A percentile compares a stretch with the other conserved stretches of the same genome.
phyloP scores from a whole-genome alignment of 371 early-diverging fungal species.

The Circinella umbellata region DNA sequence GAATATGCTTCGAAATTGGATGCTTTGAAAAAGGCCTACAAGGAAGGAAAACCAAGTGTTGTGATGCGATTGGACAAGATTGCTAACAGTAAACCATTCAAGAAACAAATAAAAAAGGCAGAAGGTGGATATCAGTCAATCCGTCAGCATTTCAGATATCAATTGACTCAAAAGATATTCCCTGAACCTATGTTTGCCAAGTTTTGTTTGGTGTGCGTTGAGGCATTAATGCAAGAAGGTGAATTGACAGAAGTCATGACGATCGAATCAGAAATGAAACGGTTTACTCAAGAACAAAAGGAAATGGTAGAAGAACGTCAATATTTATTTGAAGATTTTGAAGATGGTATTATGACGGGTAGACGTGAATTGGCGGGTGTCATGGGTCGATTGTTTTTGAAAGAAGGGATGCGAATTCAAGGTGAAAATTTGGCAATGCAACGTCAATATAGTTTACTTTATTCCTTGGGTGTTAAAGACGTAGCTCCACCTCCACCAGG shows the following conservation, averaged over 20 bases:
- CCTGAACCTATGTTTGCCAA: conserved; percentile 25
- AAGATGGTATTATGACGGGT: conserved; percentile 70
- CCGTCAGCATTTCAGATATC: conserved; percentile 23
- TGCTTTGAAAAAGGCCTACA: conserved; percentile 13
- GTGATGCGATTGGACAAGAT: conserved; percentile 61
- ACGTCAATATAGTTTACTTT: conserved; percentile 66
- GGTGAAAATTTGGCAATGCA: conserved; percentile 71
- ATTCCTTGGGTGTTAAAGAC: conserved; percentile 45
- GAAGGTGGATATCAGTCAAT: conserved; percentile 31
- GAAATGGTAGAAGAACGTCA: conserved; percentile 60
- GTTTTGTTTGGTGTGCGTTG: conserved; percentile 49
- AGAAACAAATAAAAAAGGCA: conserved; percentile 59
- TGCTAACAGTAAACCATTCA: conserved; percentile 61
- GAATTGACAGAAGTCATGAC: conserved; percentile 62
- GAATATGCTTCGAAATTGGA: conserved; percentile 50
- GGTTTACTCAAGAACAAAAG: conserved; percentile 45
- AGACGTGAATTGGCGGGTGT: conserved; percentile 71
- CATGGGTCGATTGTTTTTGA: conserved; percentile 71
- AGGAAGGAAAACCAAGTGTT: conserved; percentile 47
- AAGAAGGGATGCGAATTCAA: conserved; percentile 72
- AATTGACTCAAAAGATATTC: conserved; percentile 27
- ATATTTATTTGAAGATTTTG: conserved; percentile 66
- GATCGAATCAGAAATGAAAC: conserved; percentile 46
- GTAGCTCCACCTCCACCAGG: not conserved
- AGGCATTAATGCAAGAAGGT: conserved; percentile 71